These are phyloP conservation scores for Sungouiella thailandica DNA, from an alignment of 805 yeast species.

Conservation along the genomic window DNA sequence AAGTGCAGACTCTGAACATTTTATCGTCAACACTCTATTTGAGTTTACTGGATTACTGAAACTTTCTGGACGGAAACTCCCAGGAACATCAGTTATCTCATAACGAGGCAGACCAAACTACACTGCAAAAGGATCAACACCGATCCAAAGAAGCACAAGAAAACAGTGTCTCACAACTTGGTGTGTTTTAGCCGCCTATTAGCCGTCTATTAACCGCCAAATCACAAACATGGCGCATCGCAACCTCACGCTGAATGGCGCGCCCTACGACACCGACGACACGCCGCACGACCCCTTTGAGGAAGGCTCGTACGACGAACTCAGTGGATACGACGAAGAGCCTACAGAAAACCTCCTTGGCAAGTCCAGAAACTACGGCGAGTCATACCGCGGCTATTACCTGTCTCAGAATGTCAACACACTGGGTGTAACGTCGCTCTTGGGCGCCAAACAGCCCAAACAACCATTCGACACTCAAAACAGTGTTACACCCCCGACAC, in stretches of 20 bases:
- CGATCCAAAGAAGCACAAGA: no score
- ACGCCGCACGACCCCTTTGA: slow-evolving; percentile 5
- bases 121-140: no score
- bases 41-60: no score
- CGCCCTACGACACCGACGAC: slow-evolving; percentile 3
- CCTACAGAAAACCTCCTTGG: slow-evolving; percentile 1
- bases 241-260: slow-evolving; percentile 12
- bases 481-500: slow-evolving; percentile 1
- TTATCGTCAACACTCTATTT: no score
- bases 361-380: background rate
- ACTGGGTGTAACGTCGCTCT: background rate
- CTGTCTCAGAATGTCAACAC: background rate
- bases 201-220: no score
- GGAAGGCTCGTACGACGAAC: slow-evolving; percentile 9
- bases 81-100: no score
- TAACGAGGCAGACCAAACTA: no score
- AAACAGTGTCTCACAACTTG: no score
- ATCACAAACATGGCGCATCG: slow-evolving; percentile 10
- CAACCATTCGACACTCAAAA: no score
- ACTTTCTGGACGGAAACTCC: no score
- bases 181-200: no score
- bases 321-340: slow-evolving; percentile 6
- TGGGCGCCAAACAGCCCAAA: background rate
- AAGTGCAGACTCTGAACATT: no score
- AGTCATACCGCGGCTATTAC: background rate